A percentile compares a stretch with the other conserved stretches of the same genome.
Evolutionary conservation across 257 asterid genomes (phyloP).

Genomic region (Thymus mandschuricus): DNA sequence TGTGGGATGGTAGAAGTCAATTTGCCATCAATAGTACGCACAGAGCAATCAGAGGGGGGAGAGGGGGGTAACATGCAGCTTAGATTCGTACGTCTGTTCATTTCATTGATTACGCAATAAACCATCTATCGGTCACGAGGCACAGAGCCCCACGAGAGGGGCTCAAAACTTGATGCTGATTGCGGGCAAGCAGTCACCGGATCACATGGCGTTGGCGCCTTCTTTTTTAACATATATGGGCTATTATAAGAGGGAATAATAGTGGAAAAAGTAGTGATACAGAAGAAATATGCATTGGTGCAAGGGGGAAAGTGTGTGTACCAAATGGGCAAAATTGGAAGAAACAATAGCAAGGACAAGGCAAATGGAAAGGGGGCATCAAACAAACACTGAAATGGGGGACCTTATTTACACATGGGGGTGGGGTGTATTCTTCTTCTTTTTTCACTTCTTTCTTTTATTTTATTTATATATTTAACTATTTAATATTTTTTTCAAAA

Average conservation of each 20-base stretch:
- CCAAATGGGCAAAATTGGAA: slow-evolving; percentile 41
- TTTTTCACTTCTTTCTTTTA: background rate
- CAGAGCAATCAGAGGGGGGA: slow-evolving; percentile 54
- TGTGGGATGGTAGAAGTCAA: slow-evolving; percentile 42
- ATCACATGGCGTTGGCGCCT: slow-evolving; percentile 72
- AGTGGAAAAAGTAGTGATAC: background rate
- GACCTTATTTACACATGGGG: slow-evolving; percentile 93
- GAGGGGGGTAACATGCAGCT: slow-evolving; percentile 79
- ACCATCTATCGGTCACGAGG: slow-evolving; percentile 31
- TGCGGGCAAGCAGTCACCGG: slow-evolving; percentile 76
- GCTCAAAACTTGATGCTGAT: slow-evolving; percentile 37
- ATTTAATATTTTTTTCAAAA: background rate
- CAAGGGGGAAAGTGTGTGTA: slow-evolving; percentile 24
- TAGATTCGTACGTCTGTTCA: slow-evolving; percentile 26
- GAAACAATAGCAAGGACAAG: slow-evolving; percentile 68
- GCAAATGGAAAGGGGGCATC: slow-evolving; percentile 46
- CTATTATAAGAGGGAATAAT: background rate
- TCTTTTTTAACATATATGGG: slow-evolving; percentile 49
- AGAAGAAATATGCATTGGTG: slow-evolving; percentile 1
- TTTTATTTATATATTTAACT: background rate
- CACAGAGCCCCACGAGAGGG: slow-evolving; percentile 45
- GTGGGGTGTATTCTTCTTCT: slow-evolving; percentile 50
- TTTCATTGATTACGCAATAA: slow-evolving; percentile 34
- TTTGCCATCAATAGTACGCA: slow-evolving; percentile 42
- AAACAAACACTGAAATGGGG: slow-evolving; percentile 56